phyloP scores from a whole-genome alignment of 2,329 filamentous ascomycete species.

The Ceratocystis diversiconidia region DNA sequence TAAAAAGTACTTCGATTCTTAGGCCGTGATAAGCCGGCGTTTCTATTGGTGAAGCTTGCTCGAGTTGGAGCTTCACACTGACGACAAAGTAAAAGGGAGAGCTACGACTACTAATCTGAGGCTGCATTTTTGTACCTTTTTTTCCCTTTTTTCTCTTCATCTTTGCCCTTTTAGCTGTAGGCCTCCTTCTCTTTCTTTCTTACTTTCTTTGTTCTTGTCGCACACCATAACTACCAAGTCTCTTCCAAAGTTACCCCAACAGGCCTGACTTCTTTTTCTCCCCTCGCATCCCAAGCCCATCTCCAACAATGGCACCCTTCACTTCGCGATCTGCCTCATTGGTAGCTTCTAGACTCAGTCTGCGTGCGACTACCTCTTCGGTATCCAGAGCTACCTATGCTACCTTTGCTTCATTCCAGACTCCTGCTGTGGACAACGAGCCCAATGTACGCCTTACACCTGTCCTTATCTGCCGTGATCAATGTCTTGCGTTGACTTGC shows the following conservation, averaged over 20 bases:
- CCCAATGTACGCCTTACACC: conserved; percentile 58
- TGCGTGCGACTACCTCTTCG: conserved; percentile 4
- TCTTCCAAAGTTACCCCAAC: neutral
- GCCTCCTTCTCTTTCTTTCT: neutral
- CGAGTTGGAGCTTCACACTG: neutral
- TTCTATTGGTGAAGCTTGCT: neutral
- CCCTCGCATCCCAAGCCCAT: neutral
- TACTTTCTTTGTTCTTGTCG: neutral
- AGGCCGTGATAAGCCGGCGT: conserved; percentile 25
- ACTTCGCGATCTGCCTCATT: conserved; percentile 13
- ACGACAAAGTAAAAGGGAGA: conserved; percentile 10
- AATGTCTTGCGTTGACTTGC: neutral
- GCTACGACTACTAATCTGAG: neutral
- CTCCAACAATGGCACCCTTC: conserved; percentile 11
- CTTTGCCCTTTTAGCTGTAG: too few species aligned
- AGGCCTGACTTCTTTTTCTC: neutral
- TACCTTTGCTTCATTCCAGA: conserved; percentile 71
- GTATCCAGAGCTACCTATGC: conserved; percentile 24
- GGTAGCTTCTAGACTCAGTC: conserved; percentile 11
- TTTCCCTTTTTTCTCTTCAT: neutral
- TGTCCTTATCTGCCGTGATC: neutral
- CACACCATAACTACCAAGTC: neutral
- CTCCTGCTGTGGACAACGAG: conserved; percentile 78
- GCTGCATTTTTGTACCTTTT: neutral
- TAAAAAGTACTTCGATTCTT: conserved; percentile 11